phyloP scores from a whole-genome alignment of 1,139 yeast genomes.

The Nakaseomyces delphensis region DNA sequence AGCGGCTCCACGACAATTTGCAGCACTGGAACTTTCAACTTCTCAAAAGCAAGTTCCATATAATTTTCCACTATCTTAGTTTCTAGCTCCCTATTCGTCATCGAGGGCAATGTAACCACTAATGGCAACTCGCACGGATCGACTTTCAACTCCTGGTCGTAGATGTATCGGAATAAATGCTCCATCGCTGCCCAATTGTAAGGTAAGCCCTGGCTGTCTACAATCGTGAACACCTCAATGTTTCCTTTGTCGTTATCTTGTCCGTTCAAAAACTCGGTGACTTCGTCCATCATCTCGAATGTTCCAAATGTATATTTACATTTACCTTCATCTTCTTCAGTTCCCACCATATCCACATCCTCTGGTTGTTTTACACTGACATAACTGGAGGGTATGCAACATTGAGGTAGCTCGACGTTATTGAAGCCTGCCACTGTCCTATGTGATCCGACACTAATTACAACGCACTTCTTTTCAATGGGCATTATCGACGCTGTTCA shows the following conservation, averaged over 20 bases:
- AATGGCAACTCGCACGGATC: slow-evolving; percentile 51
- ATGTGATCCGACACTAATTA: slow-evolving; percentile 60
- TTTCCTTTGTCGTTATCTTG: slow-evolving; percentile 30
- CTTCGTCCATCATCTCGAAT: slow-evolving; percentile 33
- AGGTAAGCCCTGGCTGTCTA: slow-evolving; percentile 51
- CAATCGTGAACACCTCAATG: slow-evolving; percentile 48
- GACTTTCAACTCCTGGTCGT: slow-evolving; percentile 38
- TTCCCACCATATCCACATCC: not conserved
- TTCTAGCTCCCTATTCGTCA: slow-evolving; percentile 43
- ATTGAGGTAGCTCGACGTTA: slow-evolving; percentile 52
- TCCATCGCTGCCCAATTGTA: slow-evolving; percentile 58
- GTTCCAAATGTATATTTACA: slow-evolving; percentile 41
- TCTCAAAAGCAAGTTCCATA: slow-evolving; percentile 57
- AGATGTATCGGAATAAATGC: slow-evolving; percentile 53
- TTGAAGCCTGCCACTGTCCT: slow-evolving; percentile 66
- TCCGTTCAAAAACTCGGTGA: slow-evolving; percentile 27
- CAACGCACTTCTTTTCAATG: slow-evolving; percentile 35
- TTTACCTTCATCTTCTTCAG: slow-evolving; percentile 7
- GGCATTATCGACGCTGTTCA: slow-evolving; percentile 1
- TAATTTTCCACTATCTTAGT: slow-evolving; percentile 31
- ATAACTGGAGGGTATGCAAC: slow-evolving; percentile 52
- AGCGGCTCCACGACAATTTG: slow-evolving; percentile 63
- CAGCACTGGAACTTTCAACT: slow-evolving; percentile 55
- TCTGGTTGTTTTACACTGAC: slow-evolving; percentile 19
- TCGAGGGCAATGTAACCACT: slow-evolving; percentile 49